Evolutionary conservation across 208 protist genomes (phyloP), one percentile per base, ranked within the genome.

Genomic region (Trypanosoma cruzi): DNA sequence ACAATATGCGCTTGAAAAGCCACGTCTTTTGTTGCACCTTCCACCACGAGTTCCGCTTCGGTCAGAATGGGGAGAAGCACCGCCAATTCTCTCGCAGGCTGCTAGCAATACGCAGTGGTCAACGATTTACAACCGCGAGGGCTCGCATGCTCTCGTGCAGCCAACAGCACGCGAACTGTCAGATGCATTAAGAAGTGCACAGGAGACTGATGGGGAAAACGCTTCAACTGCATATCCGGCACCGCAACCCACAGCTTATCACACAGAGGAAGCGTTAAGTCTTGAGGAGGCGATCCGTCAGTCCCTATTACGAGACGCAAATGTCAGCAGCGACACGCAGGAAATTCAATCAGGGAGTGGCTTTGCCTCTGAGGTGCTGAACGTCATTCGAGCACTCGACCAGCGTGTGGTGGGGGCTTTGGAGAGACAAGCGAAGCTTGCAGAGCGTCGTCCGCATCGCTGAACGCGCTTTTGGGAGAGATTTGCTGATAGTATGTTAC

Each of bases 341-440:
- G 57, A 59, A 28, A 52, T 13, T 32, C 63, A 74, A 10, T 22
- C 37, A 37, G 73, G 37, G 31, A 65, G 36, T 36, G 63, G 71
- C 18, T 96, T 96, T 66, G 81, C 88, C 18, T 64, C 68, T 13
- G 86, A 96, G 74, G 81, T 96, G 49, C 73, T 96, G n/a, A 79
- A 81, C 26, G 85, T 89, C 57, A 96, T 96, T 61, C 79, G 86
- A 26, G 86, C 82, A 37, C 80, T 96, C 56, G 88, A 96, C 64
- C 81, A 81, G 20, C 82, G 81, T 37, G 88, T 96, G 24, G 64
- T 82, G 16, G 84, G 82, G 18, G 90, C 90, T 1, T 73, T 96
- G 50, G 73, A 84, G 50, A 80, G 85, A 14, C 42, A 40, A 2
- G 16, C 26, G 64, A 53, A 57, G 50, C 8, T 49, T 29, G 24